Evolutionary conservation across 2,329 filamentous ascomycete species (phyloP), one percentile per base, ranked within the genome.

Genomic region (Lizonia empirigonia): DNA sequence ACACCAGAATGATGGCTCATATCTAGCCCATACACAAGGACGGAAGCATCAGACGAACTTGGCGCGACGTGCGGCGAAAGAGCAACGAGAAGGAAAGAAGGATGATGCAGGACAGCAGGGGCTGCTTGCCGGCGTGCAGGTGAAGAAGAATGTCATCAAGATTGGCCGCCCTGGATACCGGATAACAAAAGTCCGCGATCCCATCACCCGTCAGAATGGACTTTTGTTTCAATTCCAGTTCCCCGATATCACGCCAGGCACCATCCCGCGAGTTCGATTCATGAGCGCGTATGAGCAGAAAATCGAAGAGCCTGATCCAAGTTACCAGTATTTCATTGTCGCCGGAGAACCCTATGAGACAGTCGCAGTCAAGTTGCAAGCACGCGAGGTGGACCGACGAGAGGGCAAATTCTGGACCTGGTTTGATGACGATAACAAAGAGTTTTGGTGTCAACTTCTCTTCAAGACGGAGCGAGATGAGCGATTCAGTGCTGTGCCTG

Each of bases 21-120:
- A 99, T 77, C 91, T 99, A 62, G 94, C 94, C 1, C 94, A 99
- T 77, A 99, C 94, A 3, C 94, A 99, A 77, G 94, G 94, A 51
- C 91, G 94, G 72, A 99, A 99, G 79, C 94, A 99, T 78, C 94
- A 99, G 79, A 97, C 94, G 53, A 99, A 99, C 77, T 86, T 99
- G 44, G 94, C 94, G 22, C 88, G 94, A 8, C 90, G 94, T 68
- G 94, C 93, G 7, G 94, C 94, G n/a, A 87, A 92, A 68, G 94
- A 99, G 76, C 89, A 95, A 72, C 91, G 92, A 72, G 90, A 97
- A 66, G 91, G 91, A 41, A 87, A 88, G 60, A 82, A 86, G 56
- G 81, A 81, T 30, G 82, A 88, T 8, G 86, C 85, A 1, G 74
- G 90, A 30, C 89, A 91, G 7, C 81, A 88, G 2, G 90, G 89